These are phyloP conservation scores for Berberis thunbergii DNA, from an alignment of 164 flowering plant genomes.

Conservation along the genomic window DNA sequence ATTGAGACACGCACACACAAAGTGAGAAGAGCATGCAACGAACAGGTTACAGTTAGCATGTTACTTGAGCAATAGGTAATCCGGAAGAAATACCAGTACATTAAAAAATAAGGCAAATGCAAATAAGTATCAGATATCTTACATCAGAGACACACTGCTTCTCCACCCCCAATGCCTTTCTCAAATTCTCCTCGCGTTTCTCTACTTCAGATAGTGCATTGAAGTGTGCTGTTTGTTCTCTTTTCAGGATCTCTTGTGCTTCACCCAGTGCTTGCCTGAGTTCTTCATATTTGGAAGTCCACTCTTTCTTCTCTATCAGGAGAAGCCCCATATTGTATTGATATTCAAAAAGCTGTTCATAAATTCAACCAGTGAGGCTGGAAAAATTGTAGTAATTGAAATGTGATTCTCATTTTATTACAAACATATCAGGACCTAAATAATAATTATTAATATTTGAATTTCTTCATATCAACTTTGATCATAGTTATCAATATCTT, in stretches of 20 bases:
- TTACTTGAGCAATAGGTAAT: background rate
- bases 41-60: too few species aligned
- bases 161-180: constrained; percentile 56
- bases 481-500: too few species aligned
- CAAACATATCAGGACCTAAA: too few species aligned
- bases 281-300: constrained; percentile 50
- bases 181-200: constrained; percentile 63
- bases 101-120: background rate
- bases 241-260: constrained; percentile 55
- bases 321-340: constrained; percentile 94
- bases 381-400: background rate
- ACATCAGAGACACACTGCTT: constrained; percentile 74
- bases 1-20: too few species aligned
- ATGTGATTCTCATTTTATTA: too few species aligned
- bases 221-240: constrained; percentile 61
- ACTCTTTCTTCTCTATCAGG: constrained; percentile 78
- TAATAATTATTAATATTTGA: too few species aligned
- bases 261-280: constrained; percentile 49
- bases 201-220: constrained; percentile 66
- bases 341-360: constrained; percentile 66
- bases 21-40: too few species aligned
- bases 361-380: too few species aligned
- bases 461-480: too few species aligned
- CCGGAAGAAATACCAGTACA: background rate
- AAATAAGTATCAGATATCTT: constrained; percentile 14